Base-by-base conservation (phyloP, 345 rosid species). In the Geranium rotundifolium region DNA sequence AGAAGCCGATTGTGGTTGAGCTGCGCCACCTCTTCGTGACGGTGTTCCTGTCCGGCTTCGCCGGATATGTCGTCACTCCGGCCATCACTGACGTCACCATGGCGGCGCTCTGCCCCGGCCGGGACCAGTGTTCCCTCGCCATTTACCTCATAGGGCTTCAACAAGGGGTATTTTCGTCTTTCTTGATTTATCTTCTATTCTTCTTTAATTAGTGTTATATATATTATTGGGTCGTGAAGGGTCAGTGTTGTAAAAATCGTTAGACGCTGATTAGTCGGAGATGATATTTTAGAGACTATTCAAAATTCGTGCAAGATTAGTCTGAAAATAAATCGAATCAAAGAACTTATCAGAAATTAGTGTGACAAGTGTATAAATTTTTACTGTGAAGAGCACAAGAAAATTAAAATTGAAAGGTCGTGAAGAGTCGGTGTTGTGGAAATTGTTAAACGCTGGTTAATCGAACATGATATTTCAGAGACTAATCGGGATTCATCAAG, bases 51-150 rank as follows among this genome's bases (percentile, higher is more conserved):
- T 80, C 82, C 16, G 73, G 68, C 7, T 60, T 83, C 17, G 75
- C 88, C 3, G 50, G 1, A 2, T 61, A 55, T 60, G 67, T 88
- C 56, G 81, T 82, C 29, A 0, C 50, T 62, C 97, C 97, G 55
- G 85, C 86, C 68, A 76, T 85, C 27, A 86, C 86, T 37, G 97
- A 88, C 31, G 89, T 91, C 54, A 91, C 86, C 60, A 85, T 91
- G 84, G 16, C 65, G 0, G 96, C 97, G 0, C 80, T 91, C 69
- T 91, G 97, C 79, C 89, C 84, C 18, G 79, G 76, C 61, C 19
- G 56, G n/a, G 85, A 83, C 18, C 75, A 84, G 49, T 91, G 97
- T 71, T 91, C 97, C 52, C 77, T 86, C 15, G 96, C 96, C 81
- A 88, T 91, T 58, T 91, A 83, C 70, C 88, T 88, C 77, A 67